Percentiles rank a stretch among this genome's conserved stretches.
These are phyloP conservation scores for Aspergillus coremiiformis DNA, from an alignment of 495 filamentous ascomycete species.

Conservation along the genomic window DNA sequence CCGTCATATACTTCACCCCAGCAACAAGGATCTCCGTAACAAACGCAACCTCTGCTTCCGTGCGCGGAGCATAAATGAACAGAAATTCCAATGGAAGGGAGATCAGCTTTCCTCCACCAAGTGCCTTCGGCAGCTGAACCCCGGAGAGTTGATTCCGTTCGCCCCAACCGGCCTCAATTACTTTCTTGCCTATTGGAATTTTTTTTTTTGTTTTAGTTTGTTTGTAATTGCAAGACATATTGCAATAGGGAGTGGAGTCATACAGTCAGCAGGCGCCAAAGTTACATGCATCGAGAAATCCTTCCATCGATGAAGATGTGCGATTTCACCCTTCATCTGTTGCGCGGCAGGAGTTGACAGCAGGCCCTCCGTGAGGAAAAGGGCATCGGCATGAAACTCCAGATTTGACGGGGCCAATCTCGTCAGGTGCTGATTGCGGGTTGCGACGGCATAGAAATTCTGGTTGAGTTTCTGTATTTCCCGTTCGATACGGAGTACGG, in stretches of 20 bases:
- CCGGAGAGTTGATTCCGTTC: constrained; percentile 77
- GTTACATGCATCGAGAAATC: constrained; percentile 73
- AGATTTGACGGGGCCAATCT: constrained; percentile 21
- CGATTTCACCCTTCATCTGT: constrained; percentile 55
- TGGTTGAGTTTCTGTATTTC: constrained; percentile 21
- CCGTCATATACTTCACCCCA: constrained; percentile 34
- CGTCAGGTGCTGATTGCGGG: constrained; percentile 26
- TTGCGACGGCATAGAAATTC: constrained; percentile 19
- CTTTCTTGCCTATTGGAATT: constrained; percentile 52
- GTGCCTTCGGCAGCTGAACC: constrained; percentile 29
- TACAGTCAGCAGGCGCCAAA: constrained; percentile 65
- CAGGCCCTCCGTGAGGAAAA: constrained; percentile 23
- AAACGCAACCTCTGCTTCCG: constrained; percentile 57
- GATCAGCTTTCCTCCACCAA: constrained; percentile 36
- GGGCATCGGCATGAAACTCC: constrained; percentile 24
- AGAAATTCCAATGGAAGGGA: constrained; percentile 55
- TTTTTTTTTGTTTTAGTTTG: too few species aligned
- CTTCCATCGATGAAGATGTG: constrained; percentile 59
- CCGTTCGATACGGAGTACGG: neutral
- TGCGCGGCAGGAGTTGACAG: constrained; percentile 12
- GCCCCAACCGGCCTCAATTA: constrained; percentile 81
- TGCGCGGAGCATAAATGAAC: constrained; percentile 77
- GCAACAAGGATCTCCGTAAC: constrained; percentile 68
- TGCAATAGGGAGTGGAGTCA: constrained; percentile 3
- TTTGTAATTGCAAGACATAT: too few species aligned